phyloP scores from a whole-genome alignment of 768 basidiomycete genomes.

The Megacollybia marginata region DNA sequence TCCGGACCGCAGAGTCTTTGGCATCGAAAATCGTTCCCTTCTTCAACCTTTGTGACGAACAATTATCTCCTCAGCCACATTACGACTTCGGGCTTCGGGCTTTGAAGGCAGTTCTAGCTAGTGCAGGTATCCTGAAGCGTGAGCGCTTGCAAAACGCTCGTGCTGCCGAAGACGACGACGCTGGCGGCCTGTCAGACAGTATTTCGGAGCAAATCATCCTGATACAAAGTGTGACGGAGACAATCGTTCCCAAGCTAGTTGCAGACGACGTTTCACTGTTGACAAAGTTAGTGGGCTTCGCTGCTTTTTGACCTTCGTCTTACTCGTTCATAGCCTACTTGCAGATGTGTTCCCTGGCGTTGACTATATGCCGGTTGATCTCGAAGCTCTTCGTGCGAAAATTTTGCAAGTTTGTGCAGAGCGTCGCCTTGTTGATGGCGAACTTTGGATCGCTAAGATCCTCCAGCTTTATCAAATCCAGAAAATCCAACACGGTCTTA shows the following conservation, averaged over 20 bases:
- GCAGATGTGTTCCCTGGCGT: conserved; percentile 98
- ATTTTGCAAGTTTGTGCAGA: conserved; percentile 84
- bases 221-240: conserved; percentile 97
- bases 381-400: conserved; percentile 78
- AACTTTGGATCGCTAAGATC: conserved; percentile 91
- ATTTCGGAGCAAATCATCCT: conserved; percentile 91
- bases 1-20: conserved; percentile 95
- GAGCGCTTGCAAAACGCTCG: conserved; percentile 60
- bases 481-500: conserved; percentile 98
- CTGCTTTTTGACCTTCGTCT: not conserved
- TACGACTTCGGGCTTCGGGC: conserved; percentile 99
- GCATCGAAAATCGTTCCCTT: conserved; percentile 98
- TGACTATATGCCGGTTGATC: conserved; percentile 82
- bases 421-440: conserved; percentile 77
- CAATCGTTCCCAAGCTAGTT: conserved; percentile 95
- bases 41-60: conserved; percentile 98
- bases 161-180: conserved; percentile 30
- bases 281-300: conserved; percentile 55
- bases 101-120: conserved; percentile 91
- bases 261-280: conserved; percentile 94
- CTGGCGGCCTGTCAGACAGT: conserved; percentile 56
- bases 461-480: conserved; percentile 98
- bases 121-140: conserved; percentile 96
- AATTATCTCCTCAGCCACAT: conserved; percentile 94
- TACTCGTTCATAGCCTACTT: conserved; percentile 52